phyloP scores from a whole-genome alignment of 129 eudicot genomes.

The Smallanthus sonchifolius region DNA sequence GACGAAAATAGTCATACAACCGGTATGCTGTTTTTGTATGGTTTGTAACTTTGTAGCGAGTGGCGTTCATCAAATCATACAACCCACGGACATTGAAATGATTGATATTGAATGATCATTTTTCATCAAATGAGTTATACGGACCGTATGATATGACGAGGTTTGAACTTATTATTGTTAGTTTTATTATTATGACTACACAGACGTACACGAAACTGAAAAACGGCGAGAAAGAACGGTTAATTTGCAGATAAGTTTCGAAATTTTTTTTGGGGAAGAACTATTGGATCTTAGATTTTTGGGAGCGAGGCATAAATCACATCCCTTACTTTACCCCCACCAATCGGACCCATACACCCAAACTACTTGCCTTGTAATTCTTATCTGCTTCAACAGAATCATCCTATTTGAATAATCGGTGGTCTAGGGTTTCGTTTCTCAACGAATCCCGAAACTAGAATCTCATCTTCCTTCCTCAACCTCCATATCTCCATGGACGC shows the following conservation, averaged over 20 bases:
- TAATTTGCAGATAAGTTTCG: background rate
- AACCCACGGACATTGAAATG: too few species aligned
- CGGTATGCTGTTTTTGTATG: too few species aligned
- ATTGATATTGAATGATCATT: too few species aligned
- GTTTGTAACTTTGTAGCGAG: too few species aligned
- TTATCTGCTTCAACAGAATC: background rate
- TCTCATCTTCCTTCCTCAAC: slow-evolving; percentile 16
- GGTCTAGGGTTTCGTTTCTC: slow-evolving; percentile 42
- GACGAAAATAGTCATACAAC: too few species aligned
- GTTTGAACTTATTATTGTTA: background rate
- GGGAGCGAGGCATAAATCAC: background rate
- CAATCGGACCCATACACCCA: slow-evolving; percentile 10
- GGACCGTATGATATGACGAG: too few species aligned
- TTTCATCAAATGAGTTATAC: too few species aligned
- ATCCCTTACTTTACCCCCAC: slow-evolving; percentile 6
- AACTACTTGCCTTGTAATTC: background rate
- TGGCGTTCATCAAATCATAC: too few species aligned
- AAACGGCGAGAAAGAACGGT: background rate
- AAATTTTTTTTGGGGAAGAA: slow-evolving; percentile 19
- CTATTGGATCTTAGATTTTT: slow-evolving; percentile 5
- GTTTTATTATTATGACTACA: too few species aligned
- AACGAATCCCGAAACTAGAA: slow-evolving; percentile 36
- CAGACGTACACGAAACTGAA: slow-evolving; percentile 1
- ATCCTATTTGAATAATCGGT: background rate
- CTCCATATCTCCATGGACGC: slow-evolving; percentile 14